phyloP scores from a whole-genome alignment of 306 rosid species.

The Begonia fuchsioides region DNA sequence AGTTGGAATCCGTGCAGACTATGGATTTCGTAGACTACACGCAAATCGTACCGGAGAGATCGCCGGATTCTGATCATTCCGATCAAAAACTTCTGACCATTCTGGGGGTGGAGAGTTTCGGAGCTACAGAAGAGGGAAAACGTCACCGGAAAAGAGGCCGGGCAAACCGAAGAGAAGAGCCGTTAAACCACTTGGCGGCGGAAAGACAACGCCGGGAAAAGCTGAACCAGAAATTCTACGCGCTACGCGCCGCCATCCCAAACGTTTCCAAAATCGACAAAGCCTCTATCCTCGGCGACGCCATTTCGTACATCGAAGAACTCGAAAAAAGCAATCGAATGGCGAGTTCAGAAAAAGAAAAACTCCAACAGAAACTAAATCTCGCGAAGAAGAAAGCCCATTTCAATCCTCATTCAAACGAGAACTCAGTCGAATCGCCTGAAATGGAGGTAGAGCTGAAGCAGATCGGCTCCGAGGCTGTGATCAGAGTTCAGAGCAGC shows the following conservation, averaged over 20 bases:
- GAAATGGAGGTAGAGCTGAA: conserved; percentile 78
- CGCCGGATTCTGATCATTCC: conserved; percentile 71
- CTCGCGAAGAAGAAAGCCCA: too few relatives aligned
- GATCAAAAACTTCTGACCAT: conserved; percentile 80
- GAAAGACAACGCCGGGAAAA: conserved; percentile 94
- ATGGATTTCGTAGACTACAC: conserved; percentile 54
- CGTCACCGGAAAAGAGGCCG: conserved; percentile 72
- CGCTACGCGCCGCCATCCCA: conserved; percentile 90
- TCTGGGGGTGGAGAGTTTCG: conserved; percentile 43
- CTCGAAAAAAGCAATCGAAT: conserved; percentile 51
- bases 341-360: conserved; percentile 38
- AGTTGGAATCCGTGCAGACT: conserved; percentile 77
- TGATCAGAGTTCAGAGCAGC: conserved; percentile 70
- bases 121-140: conserved; percentile 61
- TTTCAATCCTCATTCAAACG: too few relatives aligned
- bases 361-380: too few relatives aligned
- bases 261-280: conserved; percentile 95
- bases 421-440: conserved; percentile 14
- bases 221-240: conserved; percentile 79
- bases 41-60: conserved; percentile 21
- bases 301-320: conserved; percentile 72
- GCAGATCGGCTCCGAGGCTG: conserved; percentile 87
- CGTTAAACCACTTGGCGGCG: conserved; percentile 84
- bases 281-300: conserved; percentile 81
- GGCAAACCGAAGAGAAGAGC: conserved; percentile 90